Evolutionary conservation across 2,329 filamentous ascomycete species (phyloP), one percentile per base, ranked within the genome.

Genomic region (Penicillium glabrum): DNA sequence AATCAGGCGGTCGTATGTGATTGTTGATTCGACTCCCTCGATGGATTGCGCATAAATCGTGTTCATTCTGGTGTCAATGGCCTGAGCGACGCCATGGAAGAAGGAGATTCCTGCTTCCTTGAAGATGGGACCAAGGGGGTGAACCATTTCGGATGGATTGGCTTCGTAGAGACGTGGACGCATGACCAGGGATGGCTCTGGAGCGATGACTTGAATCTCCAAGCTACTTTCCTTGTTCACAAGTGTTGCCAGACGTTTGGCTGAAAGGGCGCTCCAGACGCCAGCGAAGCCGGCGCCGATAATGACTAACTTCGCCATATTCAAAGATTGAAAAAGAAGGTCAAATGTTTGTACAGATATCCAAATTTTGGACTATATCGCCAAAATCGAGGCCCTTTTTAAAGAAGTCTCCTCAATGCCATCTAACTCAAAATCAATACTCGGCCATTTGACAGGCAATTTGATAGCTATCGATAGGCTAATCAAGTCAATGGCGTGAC

Each of bases 211-310:
- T 5, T 62, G 31, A 26, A 77, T 63, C 23, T 73, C 61, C 29
- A 74, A 57, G 11, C 62, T 55, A 5, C 57, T 14, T 8, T 54
- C 51, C 24, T 62, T 61, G n/a, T 53, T 44, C 5, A 50, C 54
- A 16, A 70, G 58, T 9, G 62, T 60, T 13, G 73, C 62, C 13
- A 75, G 68, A 2, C 73, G 68, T 46, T 64, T 66, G 24, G 75
- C 74, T 6, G 72, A 60, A 1, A 77, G 62, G 7, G 74, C 75
- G 35, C 72, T 75, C 71, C 72, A 74, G 2, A 75, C 50, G 10
- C 74, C 74, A 23, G 72, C 70, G 46, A 76, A 75, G 0, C 74
- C 72, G n/a, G 72, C 58, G 3, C 74, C 73, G 29, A 75, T 55
- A 39, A 69, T 62, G 43, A 68, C 54, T 6, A 69, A 54, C 61